These are phyloP conservation scores for Brasenia schreberi DNA, from an alignment of 164 flowering plant genomes.

Conservation along the genomic window DNA sequence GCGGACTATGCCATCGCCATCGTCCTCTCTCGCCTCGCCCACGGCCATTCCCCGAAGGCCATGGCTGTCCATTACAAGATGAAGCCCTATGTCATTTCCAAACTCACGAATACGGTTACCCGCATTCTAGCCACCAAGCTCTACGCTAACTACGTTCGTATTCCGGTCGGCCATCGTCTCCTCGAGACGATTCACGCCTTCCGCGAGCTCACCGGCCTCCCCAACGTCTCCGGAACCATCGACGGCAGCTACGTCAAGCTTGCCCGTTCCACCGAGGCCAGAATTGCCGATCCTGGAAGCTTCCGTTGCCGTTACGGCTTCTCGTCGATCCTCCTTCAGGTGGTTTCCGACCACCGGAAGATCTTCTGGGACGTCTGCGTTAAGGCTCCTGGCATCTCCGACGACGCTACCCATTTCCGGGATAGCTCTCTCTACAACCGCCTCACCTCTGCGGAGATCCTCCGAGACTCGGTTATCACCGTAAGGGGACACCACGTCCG, in stretches of 20 bases:
- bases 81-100: slow-evolving; percentile 77
- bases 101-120: slow-evolving; percentile 85
- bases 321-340: slow-evolving; percentile 67
- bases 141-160: slow-evolving; percentile 63
- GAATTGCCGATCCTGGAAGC: slow-evolving; percentile 8
- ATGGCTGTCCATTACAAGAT: slow-evolving; percentile 53
- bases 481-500: slow-evolving; percentile 67
- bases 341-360: slow-evolving; percentile 70
- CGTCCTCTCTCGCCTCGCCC: slow-evolving; percentile 85
- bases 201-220: slow-evolving; percentile 55
- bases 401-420: slow-evolving; percentile 75
- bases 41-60: slow-evolving; percentile 46
- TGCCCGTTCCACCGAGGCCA: slow-evolving; percentile 12
- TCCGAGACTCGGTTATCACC: slow-evolving; percentile 60
- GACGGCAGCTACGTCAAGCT: slow-evolving; percentile 49
- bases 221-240: slow-evolving; percentile 82
- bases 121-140: slow-evolving; percentile 76
- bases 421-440: slow-evolving; percentile 68
- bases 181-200: slow-evolving; percentile 53
- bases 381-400: slow-evolving; percentile 72
- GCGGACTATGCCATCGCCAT: slow-evolving; percentile 84
- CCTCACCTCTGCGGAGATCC: slow-evolving; percentile 60
- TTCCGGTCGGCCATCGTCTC: slow-evolving; percentile 57
- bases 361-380: slow-evolving; percentile 96
- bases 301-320: slow-evolving; percentile 37